A percentile compares a stretch with the other conserved stretches of the same genome.
Evolutionary conservation across 192 early-diverging fungal genomes (phyloP).

Genomic region (Backusella luteola): DNA sequence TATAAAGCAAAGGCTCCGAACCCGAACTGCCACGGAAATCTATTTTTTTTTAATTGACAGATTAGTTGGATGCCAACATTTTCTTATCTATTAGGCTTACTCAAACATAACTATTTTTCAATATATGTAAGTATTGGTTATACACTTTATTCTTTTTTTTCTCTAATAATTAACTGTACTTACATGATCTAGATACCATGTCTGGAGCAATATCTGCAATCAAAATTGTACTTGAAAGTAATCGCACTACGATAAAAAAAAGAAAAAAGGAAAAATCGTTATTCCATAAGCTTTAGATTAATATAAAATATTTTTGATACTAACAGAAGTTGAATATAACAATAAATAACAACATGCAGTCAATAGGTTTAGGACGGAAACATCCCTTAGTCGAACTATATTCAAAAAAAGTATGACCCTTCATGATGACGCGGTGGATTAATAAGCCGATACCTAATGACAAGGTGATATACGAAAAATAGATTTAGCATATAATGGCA

Average conservation of each 20-base stretch:
- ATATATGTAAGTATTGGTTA: neutral
- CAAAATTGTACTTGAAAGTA: slow-evolving; percentile 21
- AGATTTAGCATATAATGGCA: neutral
- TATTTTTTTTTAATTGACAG: neutral
- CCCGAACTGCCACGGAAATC: slow-evolving; percentile 31
- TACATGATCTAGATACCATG: slow-evolving; percentile 26
- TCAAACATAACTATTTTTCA: slow-evolving; percentile 4
- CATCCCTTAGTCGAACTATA: slow-evolving; percentile 15
- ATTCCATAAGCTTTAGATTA: neutral
- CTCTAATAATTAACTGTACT: neutral
- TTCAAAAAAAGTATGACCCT: slow-evolving; percentile 28
- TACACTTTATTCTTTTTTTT: neutral
- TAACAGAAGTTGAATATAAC: slow-evolving; percentile 28
- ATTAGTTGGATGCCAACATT: neutral
- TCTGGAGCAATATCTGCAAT: slow-evolving; percentile 11
- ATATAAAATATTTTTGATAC: neutral
- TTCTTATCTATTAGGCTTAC: neutral
- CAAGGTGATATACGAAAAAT: neutral
- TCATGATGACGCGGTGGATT: slow-evolving; percentile 16
- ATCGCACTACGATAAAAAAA: slow-evolving; percentile 16
- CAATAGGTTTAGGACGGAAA: slow-evolving; percentile 32
- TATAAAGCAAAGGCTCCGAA: slow-evolving; percentile 30
- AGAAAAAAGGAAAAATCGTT: neutral
- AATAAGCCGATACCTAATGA: slow-evolving; percentile 18
- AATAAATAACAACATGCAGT: slow-evolving; percentile 26